Percentiles rank a stretch among this genome's conserved stretches.
phyloP scores from a whole-genome alignment of 2,329 filamentous ascomycete genomes.

The Hymenoscyphus fructigenus region DNA sequence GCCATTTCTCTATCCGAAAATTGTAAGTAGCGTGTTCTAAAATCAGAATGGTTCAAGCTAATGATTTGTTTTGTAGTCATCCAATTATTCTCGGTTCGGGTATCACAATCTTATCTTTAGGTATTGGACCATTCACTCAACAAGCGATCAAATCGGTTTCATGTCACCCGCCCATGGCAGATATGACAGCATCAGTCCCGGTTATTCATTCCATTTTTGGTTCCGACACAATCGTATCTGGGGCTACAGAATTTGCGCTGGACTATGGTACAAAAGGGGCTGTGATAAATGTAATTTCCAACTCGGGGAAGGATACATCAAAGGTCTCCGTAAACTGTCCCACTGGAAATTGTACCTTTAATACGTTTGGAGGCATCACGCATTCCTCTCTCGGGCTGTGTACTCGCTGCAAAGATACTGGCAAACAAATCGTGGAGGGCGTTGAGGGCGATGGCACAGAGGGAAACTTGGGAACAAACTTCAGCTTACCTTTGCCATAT shows the following conservation, averaged over 20 bases:
- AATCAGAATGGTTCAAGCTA: background rate
- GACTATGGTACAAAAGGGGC: background rate
- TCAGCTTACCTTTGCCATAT: too few species aligned
- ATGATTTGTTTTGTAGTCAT: background rate
- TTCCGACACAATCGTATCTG: background rate
- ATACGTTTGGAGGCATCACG: background rate
- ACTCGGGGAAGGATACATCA: background rate
- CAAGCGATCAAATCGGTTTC: slow-evolving; percentile 3
- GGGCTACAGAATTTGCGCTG: background rate
- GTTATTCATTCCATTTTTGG: background rate
- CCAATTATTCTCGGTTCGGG: background rate
- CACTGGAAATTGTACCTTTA: slow-evolving; percentile 5
- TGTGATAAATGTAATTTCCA: background rate
- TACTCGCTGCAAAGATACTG: slow-evolving; percentile 5
- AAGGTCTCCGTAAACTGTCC: background rate
- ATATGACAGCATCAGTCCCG: background rate
- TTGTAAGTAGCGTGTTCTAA: background rate
- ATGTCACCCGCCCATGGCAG: background rate
- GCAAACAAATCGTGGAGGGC: background rate
- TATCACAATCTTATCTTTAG: slow-evolving; percentile 2
- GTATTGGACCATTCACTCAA: slow-evolving; percentile 5
- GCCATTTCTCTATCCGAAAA: background rate
- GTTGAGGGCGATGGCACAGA: too few species aligned
- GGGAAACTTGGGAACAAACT: background rate
- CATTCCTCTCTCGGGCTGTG: slow-evolving; percentile 7